A percentile compares a stretch with the other conserved stretches of the same genome.
Conservation (phyloP, 352 stramenopile genomes). For the Phytophthora pluvialis region DNA sequence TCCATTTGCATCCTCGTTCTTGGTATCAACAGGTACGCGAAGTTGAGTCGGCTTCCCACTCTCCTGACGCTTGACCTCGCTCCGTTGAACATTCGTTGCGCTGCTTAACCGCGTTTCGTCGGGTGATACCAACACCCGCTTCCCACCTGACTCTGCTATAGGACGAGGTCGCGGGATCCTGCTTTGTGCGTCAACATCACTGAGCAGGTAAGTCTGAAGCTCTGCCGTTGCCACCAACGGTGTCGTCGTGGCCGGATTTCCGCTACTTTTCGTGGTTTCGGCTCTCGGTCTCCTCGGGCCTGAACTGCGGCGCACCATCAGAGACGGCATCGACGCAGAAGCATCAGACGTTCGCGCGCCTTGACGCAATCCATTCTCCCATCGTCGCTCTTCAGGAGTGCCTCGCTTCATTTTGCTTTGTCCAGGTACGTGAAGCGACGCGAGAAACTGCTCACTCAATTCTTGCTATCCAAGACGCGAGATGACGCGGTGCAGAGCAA, state of each 20-base stretch:
- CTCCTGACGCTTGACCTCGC: background rate
- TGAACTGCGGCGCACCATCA: background rate
- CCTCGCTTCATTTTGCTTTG: slow-evolving; percentile 20
- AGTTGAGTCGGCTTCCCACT: background rate
- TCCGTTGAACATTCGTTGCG: background rate
- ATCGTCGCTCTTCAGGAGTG: slow-evolving; percentile 18
- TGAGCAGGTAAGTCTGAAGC: slow-evolving; percentile 22
- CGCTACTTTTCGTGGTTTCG: slow-evolving; percentile 7
- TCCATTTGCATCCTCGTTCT: background rate
- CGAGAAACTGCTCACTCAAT: slow-evolving; percentile 27
- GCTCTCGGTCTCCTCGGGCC: slow-evolving; percentile 1
- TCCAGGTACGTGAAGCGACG: slow-evolving; percentile 25
- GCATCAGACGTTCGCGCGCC: background rate
- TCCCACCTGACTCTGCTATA: background rate
- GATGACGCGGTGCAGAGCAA: slow-evolving; percentile 13
- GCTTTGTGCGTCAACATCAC: slow-evolving; percentile 25
- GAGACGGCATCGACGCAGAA: background rate
- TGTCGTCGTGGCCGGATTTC: background rate
- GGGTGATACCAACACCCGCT: background rate
- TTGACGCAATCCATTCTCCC: slow-evolving; percentile 21
- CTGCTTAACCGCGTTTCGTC: background rate
- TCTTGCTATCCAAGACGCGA: background rate
- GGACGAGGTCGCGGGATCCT: slow-evolving; percentile 14
- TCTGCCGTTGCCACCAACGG: slow-evolving; percentile 13
- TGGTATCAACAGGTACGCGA: background rate